Evolutionary conservation across 2,329 filamentous ascomycete genomes (phyloP).

Genomic region (Epichloe coenophiala): DNA sequence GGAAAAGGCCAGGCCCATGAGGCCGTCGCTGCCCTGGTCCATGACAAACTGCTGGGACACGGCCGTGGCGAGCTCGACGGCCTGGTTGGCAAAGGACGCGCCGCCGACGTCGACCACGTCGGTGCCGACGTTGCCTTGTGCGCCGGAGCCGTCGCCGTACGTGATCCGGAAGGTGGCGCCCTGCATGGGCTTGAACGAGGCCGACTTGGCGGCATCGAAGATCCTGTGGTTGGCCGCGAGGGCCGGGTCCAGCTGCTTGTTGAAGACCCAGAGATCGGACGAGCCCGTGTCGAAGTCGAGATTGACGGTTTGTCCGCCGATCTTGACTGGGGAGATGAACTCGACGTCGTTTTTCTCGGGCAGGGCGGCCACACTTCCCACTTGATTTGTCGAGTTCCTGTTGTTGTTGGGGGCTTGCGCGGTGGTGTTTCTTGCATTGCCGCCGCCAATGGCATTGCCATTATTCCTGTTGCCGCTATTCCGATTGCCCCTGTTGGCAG

Average conservation of each 20-base stretch:
- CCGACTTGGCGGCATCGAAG: constrained; percentile 25
- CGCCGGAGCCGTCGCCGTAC: constrained; percentile 31
- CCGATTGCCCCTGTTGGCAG: too few species aligned
- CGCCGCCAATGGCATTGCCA: neutral
- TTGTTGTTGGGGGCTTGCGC: too few species aligned
- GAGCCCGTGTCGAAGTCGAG: constrained; percentile 15
- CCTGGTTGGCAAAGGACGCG: constrained; percentile 25
- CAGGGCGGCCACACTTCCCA: neutral
- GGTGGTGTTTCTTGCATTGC: neutral
- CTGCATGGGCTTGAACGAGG: constrained; percentile 22
- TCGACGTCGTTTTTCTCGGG: constrained; percentile 6
- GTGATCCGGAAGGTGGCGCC: constrained; percentile 28
- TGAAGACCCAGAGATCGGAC: constrained; percentile 23
- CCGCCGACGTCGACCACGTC: too few species aligned
- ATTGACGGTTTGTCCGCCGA: constrained; percentile 9
- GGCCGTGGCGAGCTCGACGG: constrained; percentile 27
- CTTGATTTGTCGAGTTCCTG: neutral
- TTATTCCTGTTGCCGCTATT: neutral
- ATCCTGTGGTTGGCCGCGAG: constrained; percentile 25
- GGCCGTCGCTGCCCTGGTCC: constrained; percentile 27
- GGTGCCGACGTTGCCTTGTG: constrained; percentile 29
- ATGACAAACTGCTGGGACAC: constrained; percentile 27
- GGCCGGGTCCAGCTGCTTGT: constrained; percentile 24
- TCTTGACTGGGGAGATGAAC: constrained; percentile 9
- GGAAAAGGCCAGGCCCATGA: constrained; percentile 32